Conservation (phyloP, 257 asterid genomes). For the Phtheirospermum japonicum region DNA sequence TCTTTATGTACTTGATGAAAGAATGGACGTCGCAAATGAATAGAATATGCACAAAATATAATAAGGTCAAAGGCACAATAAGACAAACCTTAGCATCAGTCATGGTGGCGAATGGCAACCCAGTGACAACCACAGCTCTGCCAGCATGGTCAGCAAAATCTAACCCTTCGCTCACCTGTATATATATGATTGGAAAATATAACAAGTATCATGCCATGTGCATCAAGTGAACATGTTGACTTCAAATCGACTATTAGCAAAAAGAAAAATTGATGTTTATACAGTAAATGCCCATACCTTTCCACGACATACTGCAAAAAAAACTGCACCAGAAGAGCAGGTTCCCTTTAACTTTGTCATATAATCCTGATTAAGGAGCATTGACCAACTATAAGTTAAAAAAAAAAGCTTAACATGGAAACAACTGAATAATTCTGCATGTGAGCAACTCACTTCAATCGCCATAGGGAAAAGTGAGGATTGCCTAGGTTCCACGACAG, state of each 20-base stretch:
- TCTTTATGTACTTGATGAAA: conserved; percentile 17
- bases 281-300: conserved; percentile 55
- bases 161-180: conserved; percentile 95
- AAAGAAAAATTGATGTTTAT: conserved; percentile 27
- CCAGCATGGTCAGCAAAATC: conserved; percentile 99
- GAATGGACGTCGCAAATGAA: conserved; percentile 9
- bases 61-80: conserved; percentile 21
- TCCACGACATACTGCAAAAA: conserved; percentile 98
- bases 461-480: conserved; percentile 77
- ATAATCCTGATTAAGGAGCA: conserved; percentile 65
- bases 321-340: conserved; percentile 76
- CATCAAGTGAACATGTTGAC: conserved; percentile 11
- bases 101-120: conserved; percentile 88
- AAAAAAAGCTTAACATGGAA: conserved; percentile 19
- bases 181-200: conserved; percentile 19
- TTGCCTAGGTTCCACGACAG: conserved; percentile 97
- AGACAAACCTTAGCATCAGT: conserved; percentile 85
- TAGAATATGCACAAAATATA: conserved; percentile 13
- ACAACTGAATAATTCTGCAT: conserved; percentile 22
- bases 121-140: conserved; percentile 94
- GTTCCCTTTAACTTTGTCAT: conserved; percentile 70
- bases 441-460: conserved; percentile 59
- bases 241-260: conserved; percentile 10
- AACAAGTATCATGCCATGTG: neutral
- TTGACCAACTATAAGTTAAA: conserved; percentile 20